These are phyloP conservation scores for Arthrobotrys megalospora DNA, from an alignment of 2,329 filamentous ascomycete genomes.

Conservation along the genomic window DNA sequence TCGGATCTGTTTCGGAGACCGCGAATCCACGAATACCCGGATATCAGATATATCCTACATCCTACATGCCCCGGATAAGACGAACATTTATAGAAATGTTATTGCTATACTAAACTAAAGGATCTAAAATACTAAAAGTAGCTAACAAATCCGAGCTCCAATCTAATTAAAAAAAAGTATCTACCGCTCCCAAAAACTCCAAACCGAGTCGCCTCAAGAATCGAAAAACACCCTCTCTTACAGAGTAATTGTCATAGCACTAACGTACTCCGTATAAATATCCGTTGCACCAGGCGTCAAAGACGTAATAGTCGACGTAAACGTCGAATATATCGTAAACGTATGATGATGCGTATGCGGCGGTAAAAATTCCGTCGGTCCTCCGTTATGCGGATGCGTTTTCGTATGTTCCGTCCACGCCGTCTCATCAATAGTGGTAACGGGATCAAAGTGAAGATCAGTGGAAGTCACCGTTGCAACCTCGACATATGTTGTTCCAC, in stretches of 20 bases:
- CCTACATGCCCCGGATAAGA: too few relatives aligned
- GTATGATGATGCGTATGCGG: slow-evolving; percentile 49
- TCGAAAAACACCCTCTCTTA: not conserved
- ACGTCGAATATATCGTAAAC: slow-evolving; percentile 37
- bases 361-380: slow-evolving; percentile 39
- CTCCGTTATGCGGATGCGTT: slow-evolving; percentile 25
- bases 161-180: too few relatives aligned
- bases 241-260: slow-evolving; percentile 35
- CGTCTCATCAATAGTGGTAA: slow-evolving; percentile 31
- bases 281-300: not conserved
- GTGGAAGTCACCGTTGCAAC: slow-evolving; percentile 27
- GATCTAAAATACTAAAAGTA: too few relatives aligned
- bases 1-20: not conserved
- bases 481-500: slow-evolving; percentile 16
- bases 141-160: too few relatives aligned
- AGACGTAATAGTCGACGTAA: slow-evolving; percentile 17
- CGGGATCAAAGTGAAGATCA: slow-evolving; percentile 37
- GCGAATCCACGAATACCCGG: too few relatives aligned
- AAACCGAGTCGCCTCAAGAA: too few relatives aligned
- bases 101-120: too few relatives aligned
- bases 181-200: too few relatives aligned
- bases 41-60: too few relatives aligned
- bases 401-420: slow-evolving; percentile 26
- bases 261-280: slow-evolving; percentile 37
- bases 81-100: too few relatives aligned